phyloP scores from a whole-genome alignment of 179 eudicot species.

The Vitellaria paradoxa region DNA sequence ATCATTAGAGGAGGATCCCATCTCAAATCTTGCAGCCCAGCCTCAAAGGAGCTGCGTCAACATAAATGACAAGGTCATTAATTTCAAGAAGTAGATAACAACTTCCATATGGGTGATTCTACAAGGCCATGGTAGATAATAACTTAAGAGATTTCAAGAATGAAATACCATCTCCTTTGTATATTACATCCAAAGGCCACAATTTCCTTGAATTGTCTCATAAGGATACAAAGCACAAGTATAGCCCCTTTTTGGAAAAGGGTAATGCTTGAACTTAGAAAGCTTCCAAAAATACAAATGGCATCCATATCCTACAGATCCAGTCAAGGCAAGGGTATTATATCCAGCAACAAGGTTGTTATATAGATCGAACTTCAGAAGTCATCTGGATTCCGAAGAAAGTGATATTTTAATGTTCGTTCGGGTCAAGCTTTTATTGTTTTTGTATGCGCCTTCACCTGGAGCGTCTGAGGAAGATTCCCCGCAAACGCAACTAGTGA shows the following conservation, averaged over 20 bases:
- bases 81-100: background rate
- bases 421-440: background rate
- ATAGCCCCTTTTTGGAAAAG: background rate
- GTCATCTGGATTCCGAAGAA: background rate
- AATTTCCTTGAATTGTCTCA: background rate
- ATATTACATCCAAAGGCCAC: background rate
- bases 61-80: background rate
- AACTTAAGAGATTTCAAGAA: background rate
- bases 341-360: background rate
- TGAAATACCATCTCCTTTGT: background rate
- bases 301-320: slow-evolving; percentile 15
- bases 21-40: background rate
- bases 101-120: background rate
- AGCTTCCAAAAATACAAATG: background rate
- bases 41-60: background rate
- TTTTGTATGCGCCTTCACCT: background rate
- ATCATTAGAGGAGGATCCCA: background rate
- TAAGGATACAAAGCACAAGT: background rate
- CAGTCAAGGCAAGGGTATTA: slow-evolving; percentile 2
- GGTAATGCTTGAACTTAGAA: background rate
- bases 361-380: background rate
- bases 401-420: too few species aligned
- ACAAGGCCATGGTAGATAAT: background rate
- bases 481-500: background rate
- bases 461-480: background rate